These are phyloP conservation scores for Paracoccidioides brasiliensis DNA, from an alignment of 2,329 filamentous ascomycete genomes.

Conservation along the genomic window DNA sequence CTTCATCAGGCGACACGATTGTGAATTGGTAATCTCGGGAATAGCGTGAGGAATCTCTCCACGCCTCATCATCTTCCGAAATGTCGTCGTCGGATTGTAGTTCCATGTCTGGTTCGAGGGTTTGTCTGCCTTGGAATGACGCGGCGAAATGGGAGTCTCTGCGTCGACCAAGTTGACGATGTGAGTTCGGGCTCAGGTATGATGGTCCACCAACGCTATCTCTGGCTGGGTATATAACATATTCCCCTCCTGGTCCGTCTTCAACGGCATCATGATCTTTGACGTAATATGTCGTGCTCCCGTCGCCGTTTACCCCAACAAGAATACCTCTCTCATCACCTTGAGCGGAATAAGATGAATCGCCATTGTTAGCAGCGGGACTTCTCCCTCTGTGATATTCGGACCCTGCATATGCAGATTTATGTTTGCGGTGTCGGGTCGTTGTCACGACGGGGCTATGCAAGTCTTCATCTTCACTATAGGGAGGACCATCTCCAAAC, in stretches of 20 bases:
- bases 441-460: conserved; percentile 79
- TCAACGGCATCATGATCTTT: conserved; percentile 49
- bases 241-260: conserved; percentile 66
- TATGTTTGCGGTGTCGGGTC: conserved; percentile 74
- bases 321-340: conserved; percentile 54
- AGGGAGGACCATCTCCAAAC: conserved; percentile 79
- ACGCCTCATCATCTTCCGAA: conserved; percentile 41
- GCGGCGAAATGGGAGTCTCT: conserved; percentile 44
- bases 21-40: conserved; percentile 90
- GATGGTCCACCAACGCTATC: conserved; percentile 43
- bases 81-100: conserved; percentile 35
- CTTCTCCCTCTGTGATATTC: conserved; percentile 36
- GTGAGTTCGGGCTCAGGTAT: conserved; percentile 25
- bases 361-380: conserved; percentile 32
- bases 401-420: conserved; percentile 44
- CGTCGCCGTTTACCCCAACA: conserved; percentile 53
- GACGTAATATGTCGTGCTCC: conserved; percentile 62
- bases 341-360: conserved; percentile 32
- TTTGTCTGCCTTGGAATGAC: conserved; percentile 29
- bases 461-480: conserved; percentile 89
- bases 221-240: conserved; percentile 62
- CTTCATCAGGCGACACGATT: conserved; percentile 87
- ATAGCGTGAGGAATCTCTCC: conserved; percentile 60
- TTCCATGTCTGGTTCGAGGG: conserved; percentile 20
- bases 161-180: conserved; percentile 32